Evolutionary conservation across 208 protist species (phyloP).

Genomic region (Herpetomonas samuelpessoai): DNA sequence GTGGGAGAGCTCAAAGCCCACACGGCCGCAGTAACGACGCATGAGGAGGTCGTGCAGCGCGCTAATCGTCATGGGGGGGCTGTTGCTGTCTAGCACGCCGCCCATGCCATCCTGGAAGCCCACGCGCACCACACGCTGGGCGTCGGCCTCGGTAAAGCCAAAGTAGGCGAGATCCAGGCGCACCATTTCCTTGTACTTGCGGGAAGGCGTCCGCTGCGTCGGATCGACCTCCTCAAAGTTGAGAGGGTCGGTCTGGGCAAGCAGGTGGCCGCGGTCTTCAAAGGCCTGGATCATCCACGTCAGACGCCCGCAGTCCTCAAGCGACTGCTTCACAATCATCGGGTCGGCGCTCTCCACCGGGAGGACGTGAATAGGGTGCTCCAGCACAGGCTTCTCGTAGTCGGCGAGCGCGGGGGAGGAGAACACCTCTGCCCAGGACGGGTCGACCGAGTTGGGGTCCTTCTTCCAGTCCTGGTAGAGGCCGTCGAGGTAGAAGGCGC

Average conservation of each 20-base stretch:
- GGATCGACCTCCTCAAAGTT: conserved; percentile 58
- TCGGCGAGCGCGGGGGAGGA: conserved; percentile 26
- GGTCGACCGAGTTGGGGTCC: conserved; percentile 71
- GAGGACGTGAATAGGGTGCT: conserved; percentile 62
- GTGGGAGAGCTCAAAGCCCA: conserved; percentile 96
- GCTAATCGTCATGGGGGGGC: conserved; percentile 69
- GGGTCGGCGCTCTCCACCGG: conserved; percentile 31
- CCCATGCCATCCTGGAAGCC: conserved; percentile 74
- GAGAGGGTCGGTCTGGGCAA: conserved; percentile 81
- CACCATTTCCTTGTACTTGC: conserved; percentile 51
- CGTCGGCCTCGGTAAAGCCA: conserved; percentile 69
- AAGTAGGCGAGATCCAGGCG: conserved; percentile 81
- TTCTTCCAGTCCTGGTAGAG: conserved; percentile 82
- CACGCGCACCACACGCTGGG: conserved; percentile 71
- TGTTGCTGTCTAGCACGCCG: conserved; percentile 64
- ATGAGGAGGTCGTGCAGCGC: conserved; percentile 78
- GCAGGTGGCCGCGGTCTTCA: conserved; percentile 83
- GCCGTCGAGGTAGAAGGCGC: conserved; percentile 80
- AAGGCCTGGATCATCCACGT: conserved; percentile 90
- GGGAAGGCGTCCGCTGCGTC: conserved; percentile 42
- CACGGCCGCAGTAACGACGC: conserved; percentile 82
- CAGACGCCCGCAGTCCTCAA: conserved; percentile 71
- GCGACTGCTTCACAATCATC: conserved; percentile 60
- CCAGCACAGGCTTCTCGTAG: conserved; percentile 57
- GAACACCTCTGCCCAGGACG: conserved; percentile 74